These are phyloP conservation scores for Bipolaris victoriae DNA, from an alignment of 2,329 filamentous ascomycete species.

Conservation along the genomic window DNA sequence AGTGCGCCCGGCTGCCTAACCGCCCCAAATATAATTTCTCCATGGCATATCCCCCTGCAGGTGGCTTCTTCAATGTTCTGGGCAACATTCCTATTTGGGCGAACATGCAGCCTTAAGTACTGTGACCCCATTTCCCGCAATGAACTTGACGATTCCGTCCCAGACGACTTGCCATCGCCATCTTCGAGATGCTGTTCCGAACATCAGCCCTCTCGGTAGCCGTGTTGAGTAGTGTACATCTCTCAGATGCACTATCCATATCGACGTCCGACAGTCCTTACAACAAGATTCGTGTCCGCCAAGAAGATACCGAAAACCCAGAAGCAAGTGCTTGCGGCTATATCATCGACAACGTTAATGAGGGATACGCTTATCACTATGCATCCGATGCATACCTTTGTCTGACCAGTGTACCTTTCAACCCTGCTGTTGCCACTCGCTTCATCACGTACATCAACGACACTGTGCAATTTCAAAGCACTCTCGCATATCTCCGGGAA, in stretches of 20 bases:
- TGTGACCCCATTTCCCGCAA: neutral
- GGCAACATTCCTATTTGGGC: neutral
- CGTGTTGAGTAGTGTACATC: neutral
- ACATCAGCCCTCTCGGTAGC: neutral
- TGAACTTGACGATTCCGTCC: neutral
- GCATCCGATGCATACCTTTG: conserved; percentile 34
- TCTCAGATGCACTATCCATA: neutral
- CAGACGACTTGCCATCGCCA: neutral
- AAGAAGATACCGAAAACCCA: neutral
- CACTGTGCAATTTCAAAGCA: conserved; percentile 55
- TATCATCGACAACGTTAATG: neutral
- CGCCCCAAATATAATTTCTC: neutral
- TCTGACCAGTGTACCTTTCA: conserved; percentile 55
- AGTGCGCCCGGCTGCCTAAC: neutral
- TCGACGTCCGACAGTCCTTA: neutral
- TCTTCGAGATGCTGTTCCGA: neutral
- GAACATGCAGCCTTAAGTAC: neutral
- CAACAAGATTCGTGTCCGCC: neutral
- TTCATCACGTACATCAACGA: conserved; percentile 56
- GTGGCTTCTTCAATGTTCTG: neutral
- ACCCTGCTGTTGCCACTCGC: conserved; percentile 51
- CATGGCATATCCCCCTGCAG: neutral
- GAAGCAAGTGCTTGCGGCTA: neutral
- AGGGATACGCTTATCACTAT: neutral
- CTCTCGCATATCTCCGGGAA: conserved; percentile 50